phyloP scores from a whole-genome alignment of 148 eudicot species.

The Silene uniflora region DNA sequence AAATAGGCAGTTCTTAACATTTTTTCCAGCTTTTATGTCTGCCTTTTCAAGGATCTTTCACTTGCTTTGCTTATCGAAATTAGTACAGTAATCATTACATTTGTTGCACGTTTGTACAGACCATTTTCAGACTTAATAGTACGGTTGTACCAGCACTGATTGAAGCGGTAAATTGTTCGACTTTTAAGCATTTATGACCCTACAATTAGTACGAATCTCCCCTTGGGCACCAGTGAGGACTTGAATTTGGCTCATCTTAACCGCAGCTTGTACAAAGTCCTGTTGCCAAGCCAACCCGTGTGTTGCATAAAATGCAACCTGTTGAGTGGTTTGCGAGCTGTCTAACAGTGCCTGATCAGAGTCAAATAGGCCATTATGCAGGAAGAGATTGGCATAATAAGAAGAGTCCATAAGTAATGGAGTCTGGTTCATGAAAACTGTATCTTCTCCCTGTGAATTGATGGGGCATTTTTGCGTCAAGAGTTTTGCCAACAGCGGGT shows the following conservation, averaged over 20 bases:
- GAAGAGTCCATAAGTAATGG: constrained; percentile 14
- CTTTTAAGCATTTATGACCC: constrained; percentile 22
- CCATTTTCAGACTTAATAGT: not conserved
- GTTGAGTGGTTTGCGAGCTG: constrained; percentile 17
- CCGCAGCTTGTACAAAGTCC: constrained; percentile 21
- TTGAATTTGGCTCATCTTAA: constrained; percentile 25
- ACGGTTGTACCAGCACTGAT: not conserved
- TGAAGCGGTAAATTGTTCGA: not conserved
- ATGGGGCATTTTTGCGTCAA: constrained; percentile 33
- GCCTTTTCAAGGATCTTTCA: too few species aligned
- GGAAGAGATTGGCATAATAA: constrained; percentile 24
- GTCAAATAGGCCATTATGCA: constrained; percentile 13
- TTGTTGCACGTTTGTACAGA: not conserved
- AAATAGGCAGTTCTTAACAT: not conserved
- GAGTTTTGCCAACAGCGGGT: constrained; percentile 19
- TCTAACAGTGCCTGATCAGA: constrained; percentile 29
- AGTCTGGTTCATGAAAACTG: constrained; percentile 26
- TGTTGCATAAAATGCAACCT: constrained; percentile 14
- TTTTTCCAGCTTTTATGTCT: too few species aligned
- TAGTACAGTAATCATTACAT: not conserved
- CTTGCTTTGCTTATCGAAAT: too few species aligned
- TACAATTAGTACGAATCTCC: constrained; percentile 26
- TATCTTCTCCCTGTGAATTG: not conserved
- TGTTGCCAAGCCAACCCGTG: constrained; percentile 17
- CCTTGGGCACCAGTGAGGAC: constrained; percentile 26